Conservation (phyloP, 345 rosid genomes). For the Sonneratia caseolaris region DNA sequence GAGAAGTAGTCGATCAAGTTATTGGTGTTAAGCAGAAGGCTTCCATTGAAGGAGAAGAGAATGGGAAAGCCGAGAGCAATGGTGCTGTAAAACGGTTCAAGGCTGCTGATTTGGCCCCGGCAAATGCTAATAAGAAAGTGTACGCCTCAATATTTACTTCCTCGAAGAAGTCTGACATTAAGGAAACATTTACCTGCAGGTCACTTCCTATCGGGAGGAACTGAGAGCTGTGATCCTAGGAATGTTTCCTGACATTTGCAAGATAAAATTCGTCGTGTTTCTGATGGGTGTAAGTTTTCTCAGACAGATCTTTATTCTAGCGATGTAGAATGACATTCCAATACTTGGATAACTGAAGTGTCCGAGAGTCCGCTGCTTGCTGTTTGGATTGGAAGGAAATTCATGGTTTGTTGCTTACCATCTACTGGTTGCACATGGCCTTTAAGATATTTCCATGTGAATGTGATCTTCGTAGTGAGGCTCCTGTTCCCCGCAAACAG, state of each 20-base stretch:
- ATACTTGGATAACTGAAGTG: too few species aligned
- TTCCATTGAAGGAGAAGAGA: conserved; percentile 27
- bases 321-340: too few species aligned
- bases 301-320: too few species aligned
- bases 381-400: too few species aligned
- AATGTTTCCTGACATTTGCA: neutral
- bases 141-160: conserved; percentile 89
- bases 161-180: conserved; percentile 51
- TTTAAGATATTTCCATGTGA: too few species aligned
- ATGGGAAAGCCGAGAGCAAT: conserved; percentile 29
- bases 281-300: neutral
- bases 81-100: conserved; percentile 45
- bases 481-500: too few species aligned
- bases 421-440: too few species aligned
- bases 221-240: conserved; percentile 9
- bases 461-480: too few species aligned
- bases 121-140: conserved; percentile 72
- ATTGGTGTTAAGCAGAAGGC: conserved; percentile 28
- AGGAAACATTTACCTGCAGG: conserved; percentile 76
- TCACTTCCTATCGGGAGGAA: conserved; percentile 85
- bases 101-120: conserved; percentile 47
- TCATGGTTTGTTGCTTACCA: too few species aligned
- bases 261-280: neutral
- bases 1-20: conserved; percentile 23
- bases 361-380: too few species aligned